Evolutionary conservation across 345 rosid species (phyloP).

Genomic region (Acer yangbiense): DNA sequence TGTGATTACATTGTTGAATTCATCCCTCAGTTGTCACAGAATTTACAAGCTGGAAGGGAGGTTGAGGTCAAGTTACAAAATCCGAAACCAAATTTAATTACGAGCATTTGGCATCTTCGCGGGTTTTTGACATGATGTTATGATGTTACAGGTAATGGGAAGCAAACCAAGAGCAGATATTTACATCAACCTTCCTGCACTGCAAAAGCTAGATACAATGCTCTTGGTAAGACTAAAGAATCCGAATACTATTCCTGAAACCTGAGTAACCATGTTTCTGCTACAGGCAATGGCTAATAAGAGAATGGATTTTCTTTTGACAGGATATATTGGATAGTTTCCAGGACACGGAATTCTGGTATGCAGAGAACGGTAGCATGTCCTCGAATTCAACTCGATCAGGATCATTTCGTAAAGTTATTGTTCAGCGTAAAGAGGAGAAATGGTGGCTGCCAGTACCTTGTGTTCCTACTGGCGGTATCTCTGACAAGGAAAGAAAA

Average conservation of each 20-base stretch:
- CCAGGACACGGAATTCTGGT: conserved; percentile 84
- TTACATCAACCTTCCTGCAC: conserved; percentile 81
- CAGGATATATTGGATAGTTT: conserved; percentile 92
- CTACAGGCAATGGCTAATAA: background rate
- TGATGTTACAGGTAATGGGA: conserved; percentile 64
- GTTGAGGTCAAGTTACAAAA: conserved; percentile 55
- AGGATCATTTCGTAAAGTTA: conserved; percentile 70
- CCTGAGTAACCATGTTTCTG: background rate
- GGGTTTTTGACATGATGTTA: conserved; percentile 7
- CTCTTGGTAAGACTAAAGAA: conserved; percentile 57
- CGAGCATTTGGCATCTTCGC: background rate
- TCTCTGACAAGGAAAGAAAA: conserved; percentile 81
- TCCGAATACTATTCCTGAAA: background rate
- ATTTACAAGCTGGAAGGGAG: conserved; percentile 55
- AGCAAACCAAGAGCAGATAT: conserved; percentile 74
- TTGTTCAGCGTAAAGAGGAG: conserved; percentile 78
- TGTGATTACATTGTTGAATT: conserved; percentile 84
- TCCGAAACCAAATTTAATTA: background rate
- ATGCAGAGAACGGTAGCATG: conserved; percentile 83
- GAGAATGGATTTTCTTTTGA: conserved; percentile 16
- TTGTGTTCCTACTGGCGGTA: conserved; percentile 68
- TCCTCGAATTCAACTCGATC: conserved; percentile 69
- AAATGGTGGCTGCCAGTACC: conserved; percentile 99
- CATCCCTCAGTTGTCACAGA: conserved; percentile 52
- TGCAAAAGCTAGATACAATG: conserved; percentile 82